Conservation (phyloP, 352 stramenopile genomes). For the Phytophthora constricta region DNA sequence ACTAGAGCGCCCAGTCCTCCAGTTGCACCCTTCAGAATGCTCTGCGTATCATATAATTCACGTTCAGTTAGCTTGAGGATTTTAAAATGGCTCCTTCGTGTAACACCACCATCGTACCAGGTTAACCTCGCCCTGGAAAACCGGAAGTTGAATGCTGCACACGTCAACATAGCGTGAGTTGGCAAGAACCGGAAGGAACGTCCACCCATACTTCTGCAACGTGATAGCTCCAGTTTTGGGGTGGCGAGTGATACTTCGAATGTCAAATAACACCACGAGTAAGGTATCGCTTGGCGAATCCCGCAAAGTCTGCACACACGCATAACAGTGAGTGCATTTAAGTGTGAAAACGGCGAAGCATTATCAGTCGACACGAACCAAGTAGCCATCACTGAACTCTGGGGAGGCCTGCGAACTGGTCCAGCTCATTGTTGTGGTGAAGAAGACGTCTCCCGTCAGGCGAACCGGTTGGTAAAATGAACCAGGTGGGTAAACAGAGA, state of each 20-base stretch:
- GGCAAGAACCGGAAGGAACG: conserved; percentile 62
- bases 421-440: conserved; percentile 73
- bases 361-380: conserved; percentile 30
- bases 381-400: conserved; percentile 67
- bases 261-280: conserved; percentile 60
- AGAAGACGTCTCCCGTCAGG: conserved; percentile 58
- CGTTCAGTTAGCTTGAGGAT: neutral
- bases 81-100: neutral
- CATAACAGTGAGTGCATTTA: neutral
- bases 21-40: conserved; percentile 36
- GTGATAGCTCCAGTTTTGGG: conserved; percentile 51
- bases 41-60: conserved; percentile 27
- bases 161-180: conserved; percentile 41
- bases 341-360: too few relatives aligned
- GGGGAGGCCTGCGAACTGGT: conserved; percentile 56
- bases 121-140: conserved; percentile 70
- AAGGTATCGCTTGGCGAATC: conserved; percentile 35
- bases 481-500: conserved; percentile 56
- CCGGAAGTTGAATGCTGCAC: conserved; percentile 58
- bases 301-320: conserved; percentile 48
- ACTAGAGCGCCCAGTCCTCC: conserved; percentile 38
- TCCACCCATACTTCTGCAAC: conserved; percentile 67
- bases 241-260: conserved; percentile 52
- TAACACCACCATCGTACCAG: conserved; percentile 58
- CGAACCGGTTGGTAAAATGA: conserved; percentile 69